Evolutionary conservation across 1,284 basidiomycete genomes (phyloP).

Genomic region (Apiotrichum montevideense): DNA sequence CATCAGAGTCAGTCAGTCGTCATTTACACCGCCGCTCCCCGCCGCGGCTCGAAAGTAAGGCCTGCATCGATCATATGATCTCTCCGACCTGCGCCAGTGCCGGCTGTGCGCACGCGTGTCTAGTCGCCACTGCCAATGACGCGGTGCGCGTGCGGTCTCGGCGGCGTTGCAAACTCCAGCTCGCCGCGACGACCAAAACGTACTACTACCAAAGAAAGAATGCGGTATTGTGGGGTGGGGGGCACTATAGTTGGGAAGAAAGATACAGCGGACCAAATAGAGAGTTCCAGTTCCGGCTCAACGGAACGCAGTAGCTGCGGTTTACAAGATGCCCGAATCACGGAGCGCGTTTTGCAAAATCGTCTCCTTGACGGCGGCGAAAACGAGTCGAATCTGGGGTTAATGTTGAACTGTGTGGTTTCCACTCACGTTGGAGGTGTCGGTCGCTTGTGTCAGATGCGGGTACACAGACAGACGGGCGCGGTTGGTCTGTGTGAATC

Average conservation of each 20-base stretch:
- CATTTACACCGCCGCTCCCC: no score
- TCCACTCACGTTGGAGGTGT: constrained; percentile 59
- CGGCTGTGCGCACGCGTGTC: no score
- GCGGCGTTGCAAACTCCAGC: no score
- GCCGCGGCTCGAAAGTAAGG: no score
- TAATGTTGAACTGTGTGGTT: neutral
- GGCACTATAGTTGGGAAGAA: neutral
- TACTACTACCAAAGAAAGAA: no score
- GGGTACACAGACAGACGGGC: constrained; percentile 84
- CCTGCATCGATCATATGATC: no score
- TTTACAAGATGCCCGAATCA: constrained; percentile 45
- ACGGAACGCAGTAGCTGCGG: neutral
- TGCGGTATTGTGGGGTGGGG: no score
- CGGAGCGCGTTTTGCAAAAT: constrained; percentile 62
- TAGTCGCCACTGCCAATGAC: no score
- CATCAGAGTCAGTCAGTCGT: no score
- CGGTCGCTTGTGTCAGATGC: constrained; percentile 61
- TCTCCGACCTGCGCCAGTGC: no score
- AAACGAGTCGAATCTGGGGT: constrained; percentile 69
- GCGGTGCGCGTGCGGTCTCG: no score
- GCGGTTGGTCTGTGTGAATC: constrained; percentile 91
- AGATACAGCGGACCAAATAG: neutral
- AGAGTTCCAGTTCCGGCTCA: neutral
- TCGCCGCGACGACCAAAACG: no score
- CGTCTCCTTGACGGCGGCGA: constrained; percentile 97